A percentile compares a stretch with the other conserved stretches of the same genome.
These are phyloP conservation scores for Claviceps sp. DNA, from an alignment of 2,329 filamentous ascomycete genomes.

Conservation along the genomic window DNA sequence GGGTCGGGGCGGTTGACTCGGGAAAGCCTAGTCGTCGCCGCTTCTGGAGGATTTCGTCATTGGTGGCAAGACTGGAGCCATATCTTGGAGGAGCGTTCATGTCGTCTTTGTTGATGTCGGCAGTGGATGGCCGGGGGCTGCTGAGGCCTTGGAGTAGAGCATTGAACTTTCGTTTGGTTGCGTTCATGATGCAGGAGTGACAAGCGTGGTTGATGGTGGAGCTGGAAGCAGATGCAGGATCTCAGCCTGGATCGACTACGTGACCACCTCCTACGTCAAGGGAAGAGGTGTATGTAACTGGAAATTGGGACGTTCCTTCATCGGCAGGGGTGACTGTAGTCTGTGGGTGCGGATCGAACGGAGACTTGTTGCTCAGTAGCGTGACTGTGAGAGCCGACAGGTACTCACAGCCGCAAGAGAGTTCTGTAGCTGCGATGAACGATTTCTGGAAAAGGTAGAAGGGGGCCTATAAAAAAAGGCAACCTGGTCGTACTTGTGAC, in stretches of 20 bases:
- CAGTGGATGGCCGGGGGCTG: constrained; percentile 18
- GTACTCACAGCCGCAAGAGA: too few species aligned
- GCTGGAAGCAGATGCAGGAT: not conserved
- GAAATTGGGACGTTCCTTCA: not conserved
- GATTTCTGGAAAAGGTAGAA: not conserved
- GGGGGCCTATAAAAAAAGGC: not conserved
- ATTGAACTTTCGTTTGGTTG: constrained; percentile 77
- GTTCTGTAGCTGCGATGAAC: too few species aligned
- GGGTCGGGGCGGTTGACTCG: constrained; percentile 23
- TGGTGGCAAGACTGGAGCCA: constrained; percentile 10
- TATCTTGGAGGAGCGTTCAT: constrained; percentile 12
- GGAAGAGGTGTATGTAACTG: not conserved
- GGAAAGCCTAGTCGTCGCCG: constrained; percentile 36
- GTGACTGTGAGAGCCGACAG: not conserved
- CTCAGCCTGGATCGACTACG: not conserved
- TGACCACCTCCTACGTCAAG: not conserved
- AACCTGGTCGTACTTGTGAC: not conserved
- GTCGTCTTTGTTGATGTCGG: constrained; percentile 4
- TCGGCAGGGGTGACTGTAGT: not conserved
- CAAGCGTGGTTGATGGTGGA: not conserved
- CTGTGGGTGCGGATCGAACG: not conserved
- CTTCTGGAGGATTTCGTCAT: constrained; percentile 35
- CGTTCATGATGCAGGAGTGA: constrained; percentile 45
- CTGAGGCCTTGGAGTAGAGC: constrained; percentile 55
- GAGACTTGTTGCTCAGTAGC: not conserved